Conservation (phyloP, 2,329 filamentous ascomycete species). For the Pleoardoris graminearum region DNA sequence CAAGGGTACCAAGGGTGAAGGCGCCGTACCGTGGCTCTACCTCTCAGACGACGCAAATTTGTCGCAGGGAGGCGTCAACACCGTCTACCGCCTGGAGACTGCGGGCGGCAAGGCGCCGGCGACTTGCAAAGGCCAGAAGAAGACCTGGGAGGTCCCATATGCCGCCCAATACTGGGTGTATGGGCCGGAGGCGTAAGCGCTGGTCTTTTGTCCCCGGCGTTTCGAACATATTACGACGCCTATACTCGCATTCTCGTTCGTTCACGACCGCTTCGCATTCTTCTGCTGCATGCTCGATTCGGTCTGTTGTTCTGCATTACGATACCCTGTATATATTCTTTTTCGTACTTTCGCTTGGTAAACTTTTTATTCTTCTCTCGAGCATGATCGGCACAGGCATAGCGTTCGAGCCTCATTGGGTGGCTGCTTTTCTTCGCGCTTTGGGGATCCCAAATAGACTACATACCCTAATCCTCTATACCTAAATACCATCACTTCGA, state of each 20-base stretch:
- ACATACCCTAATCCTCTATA: conserved; percentile 12
- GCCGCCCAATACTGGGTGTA: conserved; percentile 55
- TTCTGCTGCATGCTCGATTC: not conserved
- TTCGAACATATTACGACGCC: conserved; percentile 15
- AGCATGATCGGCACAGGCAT: not conserved
- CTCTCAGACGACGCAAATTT: conserved; percentile 46
- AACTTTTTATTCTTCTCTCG: not conserved
- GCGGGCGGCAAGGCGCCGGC: conserved; percentile 50
- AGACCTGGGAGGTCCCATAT: conserved; percentile 48
- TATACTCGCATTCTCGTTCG: conserved; percentile 1
- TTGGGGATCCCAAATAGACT: conserved; percentile 18
- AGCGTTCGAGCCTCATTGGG: conserved; percentile 9
- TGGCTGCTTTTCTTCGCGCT: not conserved
- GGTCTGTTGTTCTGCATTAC: conserved; percentile 4
- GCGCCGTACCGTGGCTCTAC: conserved; percentile 53
- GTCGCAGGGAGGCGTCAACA: conserved; percentile 46
- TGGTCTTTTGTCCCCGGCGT: conserved; percentile 9
- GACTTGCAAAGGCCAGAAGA: conserved; percentile 44
- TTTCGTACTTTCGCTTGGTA: conserved; percentile 4
- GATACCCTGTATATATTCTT: conserved; percentile 10
- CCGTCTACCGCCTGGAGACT: conserved; percentile 55
- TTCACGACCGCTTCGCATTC: not conserved
- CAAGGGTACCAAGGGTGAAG: conserved; percentile 41
- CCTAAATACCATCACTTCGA: not conserved
- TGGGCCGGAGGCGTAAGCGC: conserved; percentile 33